These are phyloP conservation scores for Colletotrichum incanum DNA, from an alignment of 2,329 filamentous ascomycete genomes.

Conservation along the genomic window DNA sequence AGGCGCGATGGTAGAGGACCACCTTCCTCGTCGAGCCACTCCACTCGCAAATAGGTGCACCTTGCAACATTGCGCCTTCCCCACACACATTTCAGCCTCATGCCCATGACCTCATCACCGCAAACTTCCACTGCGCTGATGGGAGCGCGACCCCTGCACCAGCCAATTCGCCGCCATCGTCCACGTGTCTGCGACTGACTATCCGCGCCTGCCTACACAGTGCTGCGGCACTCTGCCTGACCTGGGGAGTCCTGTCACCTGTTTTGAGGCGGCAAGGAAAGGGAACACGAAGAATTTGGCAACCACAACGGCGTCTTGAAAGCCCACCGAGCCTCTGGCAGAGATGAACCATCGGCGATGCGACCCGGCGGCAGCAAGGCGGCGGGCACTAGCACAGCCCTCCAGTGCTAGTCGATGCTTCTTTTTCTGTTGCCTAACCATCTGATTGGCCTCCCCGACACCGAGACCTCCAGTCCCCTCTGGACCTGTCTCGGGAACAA, in stretches of 20 bases:
- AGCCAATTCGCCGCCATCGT: not conserved
- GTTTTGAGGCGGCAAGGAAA: no score
- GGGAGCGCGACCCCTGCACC: not conserved
- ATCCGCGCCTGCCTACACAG: no score
- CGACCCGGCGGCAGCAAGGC: not conserved
- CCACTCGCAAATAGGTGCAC: not conserved
- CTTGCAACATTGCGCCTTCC: not conserved
- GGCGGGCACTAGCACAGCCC: not conserved
- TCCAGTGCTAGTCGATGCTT: not conserved
- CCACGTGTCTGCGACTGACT: not conserved
- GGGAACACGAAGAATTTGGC: not conserved
- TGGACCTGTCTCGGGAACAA: not conserved
- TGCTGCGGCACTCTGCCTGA: not conserved
- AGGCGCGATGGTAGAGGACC: not conserved
- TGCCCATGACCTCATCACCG: slow-evolving; percentile 2
- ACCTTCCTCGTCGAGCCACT: no score
- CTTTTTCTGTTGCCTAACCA: not conserved
- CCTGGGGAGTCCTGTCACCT: not conserved
- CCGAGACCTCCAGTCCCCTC: not conserved
- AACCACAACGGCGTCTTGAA: not conserved
- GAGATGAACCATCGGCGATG: not conserved
- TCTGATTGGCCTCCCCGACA: not conserved
- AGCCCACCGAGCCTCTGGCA: not conserved
- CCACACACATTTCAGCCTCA: not conserved
- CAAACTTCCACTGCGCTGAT: not conserved